Evolutionary conservation across 202 grass and related monocot species (phyloP).

Genomic region (Dendrocalamus latiflorus): DNA sequence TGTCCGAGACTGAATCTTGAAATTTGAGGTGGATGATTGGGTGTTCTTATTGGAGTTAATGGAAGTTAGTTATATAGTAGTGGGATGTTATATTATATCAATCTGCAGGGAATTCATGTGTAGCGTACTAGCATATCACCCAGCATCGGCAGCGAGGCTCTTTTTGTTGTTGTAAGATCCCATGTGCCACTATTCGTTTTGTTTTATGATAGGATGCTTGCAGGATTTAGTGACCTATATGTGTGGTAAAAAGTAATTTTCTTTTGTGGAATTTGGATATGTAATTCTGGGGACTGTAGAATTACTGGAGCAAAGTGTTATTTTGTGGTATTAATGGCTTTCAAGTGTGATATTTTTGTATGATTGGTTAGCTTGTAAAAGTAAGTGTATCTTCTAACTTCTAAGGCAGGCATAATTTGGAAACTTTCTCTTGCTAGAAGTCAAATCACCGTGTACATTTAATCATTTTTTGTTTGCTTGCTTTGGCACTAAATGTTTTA

Average conservation of each 20-base stretch:
- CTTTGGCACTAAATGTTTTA: neutral
- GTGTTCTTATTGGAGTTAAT: neutral
- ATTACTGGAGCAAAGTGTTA: no score
- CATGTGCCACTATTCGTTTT: neutral
- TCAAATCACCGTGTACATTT: neutral
- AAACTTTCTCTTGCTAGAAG: neutral
- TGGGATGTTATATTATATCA: neutral
- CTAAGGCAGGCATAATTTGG: neutral
- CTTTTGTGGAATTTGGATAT: neutral
- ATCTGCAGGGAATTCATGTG: neutral
- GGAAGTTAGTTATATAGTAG: neutral
- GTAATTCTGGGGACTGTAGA: neutral
- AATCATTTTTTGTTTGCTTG: neutral
- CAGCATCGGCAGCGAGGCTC: neutral
- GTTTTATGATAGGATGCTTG: neutral
- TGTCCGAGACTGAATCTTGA: neutral
- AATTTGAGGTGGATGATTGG: neutral
- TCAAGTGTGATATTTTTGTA: no score
- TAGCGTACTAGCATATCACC: neutral
- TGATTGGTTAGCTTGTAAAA: neutral
- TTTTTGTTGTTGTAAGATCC: neutral
- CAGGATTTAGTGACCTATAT: neutral
- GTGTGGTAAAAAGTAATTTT: neutral
- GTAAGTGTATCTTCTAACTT: neutral
- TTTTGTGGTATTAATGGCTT: neutral